Base-by-base conservation (phyloP, 2,329 filamentous ascomycete genomes). In the Alternaria sp. region DNA sequence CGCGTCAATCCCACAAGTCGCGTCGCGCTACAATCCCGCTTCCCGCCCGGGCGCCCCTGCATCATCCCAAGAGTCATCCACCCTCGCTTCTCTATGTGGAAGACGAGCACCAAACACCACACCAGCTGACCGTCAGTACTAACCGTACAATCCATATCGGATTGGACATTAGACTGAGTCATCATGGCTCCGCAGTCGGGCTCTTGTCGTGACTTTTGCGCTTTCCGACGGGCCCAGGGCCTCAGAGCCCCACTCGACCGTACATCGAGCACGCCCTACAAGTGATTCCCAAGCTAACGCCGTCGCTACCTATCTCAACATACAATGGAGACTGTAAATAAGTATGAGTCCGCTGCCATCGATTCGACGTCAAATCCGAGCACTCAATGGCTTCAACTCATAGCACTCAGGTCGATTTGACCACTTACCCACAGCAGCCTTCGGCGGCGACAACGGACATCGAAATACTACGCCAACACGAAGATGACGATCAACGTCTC, bases 181-280 rank as follows among this genome's bases (percentile, higher is more conserved):
- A 40, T 40, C n/a, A 40, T 52, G 13, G 19, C 28, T 30, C 49
- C 10, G 30, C 17, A 4, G 17, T 19, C 52, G 17, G 8, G 10
- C 23, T 55, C 52, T 30, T n/a, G 30, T 23, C 6, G 7, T 30
- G 11, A 15, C 43, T 54, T 44, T 55, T 45, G 40, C 65, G 28
- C 15, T 54, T 57, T 44, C 47, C 32, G 61, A 61, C 64, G 65
- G 55, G 45, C 26, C 43, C 19, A 19, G 25, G 25, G 55, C 47
- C 26, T 43, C 19, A 19, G 32, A 28, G 17, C 58, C 51, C 60
- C 60, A 51, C 56, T 19, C 5, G 32, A 19, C 50, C 50, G 25
- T 40, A 55, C 44, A 67, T 65, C 62, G 57, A 62, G 47, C 57
- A 32, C 70, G 71, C 71, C 71, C 71, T 74, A 66, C 60, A 21